phyloP scores from a whole-genome alignment of 345 rosid species.

The Aquilaria malaccensis region DNA sequence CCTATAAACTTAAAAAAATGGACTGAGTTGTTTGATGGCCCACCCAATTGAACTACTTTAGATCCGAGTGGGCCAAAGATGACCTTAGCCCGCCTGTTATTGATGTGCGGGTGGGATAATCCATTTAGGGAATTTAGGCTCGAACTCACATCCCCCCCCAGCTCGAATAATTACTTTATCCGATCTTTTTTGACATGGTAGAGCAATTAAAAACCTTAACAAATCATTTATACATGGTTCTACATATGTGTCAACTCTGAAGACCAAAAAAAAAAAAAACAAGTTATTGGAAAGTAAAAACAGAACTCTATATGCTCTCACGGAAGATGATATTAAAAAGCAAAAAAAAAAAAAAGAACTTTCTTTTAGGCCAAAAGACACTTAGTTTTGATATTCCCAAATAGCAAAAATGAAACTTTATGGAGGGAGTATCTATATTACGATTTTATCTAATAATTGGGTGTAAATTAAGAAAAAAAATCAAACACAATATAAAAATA shows the following conservation, averaged over 20 bases:
- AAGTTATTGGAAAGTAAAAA: no score
- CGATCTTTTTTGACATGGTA: not conserved
- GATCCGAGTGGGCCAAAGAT: slow-evolving; percentile 9
- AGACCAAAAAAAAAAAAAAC: not conserved
- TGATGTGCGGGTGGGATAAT: slow-evolving; percentile 6
- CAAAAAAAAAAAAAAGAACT: no score
- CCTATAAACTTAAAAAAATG: not conserved
- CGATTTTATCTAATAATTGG: no score
- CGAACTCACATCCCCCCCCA: not conserved
- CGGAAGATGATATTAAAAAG: no score
- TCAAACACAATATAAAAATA: no score
- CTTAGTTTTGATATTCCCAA: no score
- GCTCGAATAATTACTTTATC: not conserved
- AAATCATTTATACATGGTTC: not conserved
- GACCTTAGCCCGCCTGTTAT: slow-evolving; percentile 5
- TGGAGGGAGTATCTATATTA: no score
- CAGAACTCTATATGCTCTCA: no score
- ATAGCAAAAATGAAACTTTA: no score
- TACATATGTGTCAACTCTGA: not conserved
- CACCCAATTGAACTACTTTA: not conserved
- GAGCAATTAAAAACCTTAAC: not conserved
- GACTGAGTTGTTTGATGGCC: not conserved
- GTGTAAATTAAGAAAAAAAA: no score
- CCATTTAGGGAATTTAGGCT: not conserved
- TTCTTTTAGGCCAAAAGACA: no score